Evolutionary conservation across 2,329 filamentous ascomycete genomes (phyloP).

Genomic region (Drechslerella coelobrocha): DNA sequence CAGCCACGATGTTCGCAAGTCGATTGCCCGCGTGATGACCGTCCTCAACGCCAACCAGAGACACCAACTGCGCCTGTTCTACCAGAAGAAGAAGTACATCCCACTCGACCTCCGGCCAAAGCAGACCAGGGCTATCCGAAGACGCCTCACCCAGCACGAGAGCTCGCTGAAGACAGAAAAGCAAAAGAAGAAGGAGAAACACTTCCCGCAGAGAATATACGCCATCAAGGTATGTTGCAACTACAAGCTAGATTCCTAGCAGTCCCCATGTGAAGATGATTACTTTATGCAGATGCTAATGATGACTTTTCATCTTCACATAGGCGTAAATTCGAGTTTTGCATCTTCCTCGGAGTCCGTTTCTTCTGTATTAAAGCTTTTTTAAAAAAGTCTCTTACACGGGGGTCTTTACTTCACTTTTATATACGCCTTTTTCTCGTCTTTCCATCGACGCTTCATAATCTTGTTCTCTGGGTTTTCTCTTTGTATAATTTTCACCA

Average conservation of each 20-base stretch:
- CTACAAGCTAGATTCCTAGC: not conserved
- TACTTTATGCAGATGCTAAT: constrained; percentile 30
- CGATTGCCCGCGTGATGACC: constrained; percentile 97
- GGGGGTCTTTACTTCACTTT: constrained; percentile 37
- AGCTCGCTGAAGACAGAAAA: constrained; percentile 83
- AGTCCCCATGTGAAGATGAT: not conserved
- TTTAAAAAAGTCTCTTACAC: constrained; percentile 49
- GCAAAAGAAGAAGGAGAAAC: constrained; percentile 91
- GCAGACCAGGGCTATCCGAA: constrained; percentile 97
- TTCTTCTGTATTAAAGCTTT: constrained; percentile 49
- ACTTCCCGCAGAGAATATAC: constrained; percentile 99
- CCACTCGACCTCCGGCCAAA: constrained; percentile 98
- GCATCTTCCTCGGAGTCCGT: constrained; percentile 51
- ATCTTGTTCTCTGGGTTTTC: constrained; percentile 43
- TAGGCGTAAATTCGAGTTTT: constrained; percentile 50
- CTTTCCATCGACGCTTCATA: constrained; percentile 35
- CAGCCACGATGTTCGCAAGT: constrained; percentile 99
- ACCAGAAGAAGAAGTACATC: constrained; percentile 99
- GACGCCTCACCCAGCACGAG: constrained; percentile 92
- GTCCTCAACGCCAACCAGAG: constrained; percentile 99
- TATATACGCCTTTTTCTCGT: constrained; percentile 35
- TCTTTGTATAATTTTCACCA: constrained; percentile 48
- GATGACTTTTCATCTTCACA: not conserved
- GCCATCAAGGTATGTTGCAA: constrained; percentile 83
- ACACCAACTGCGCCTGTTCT: constrained; percentile 96